phyloP scores from a whole-genome alignment of 768 basidiomycete species.

The Phlegmacium glaucopus region DNA sequence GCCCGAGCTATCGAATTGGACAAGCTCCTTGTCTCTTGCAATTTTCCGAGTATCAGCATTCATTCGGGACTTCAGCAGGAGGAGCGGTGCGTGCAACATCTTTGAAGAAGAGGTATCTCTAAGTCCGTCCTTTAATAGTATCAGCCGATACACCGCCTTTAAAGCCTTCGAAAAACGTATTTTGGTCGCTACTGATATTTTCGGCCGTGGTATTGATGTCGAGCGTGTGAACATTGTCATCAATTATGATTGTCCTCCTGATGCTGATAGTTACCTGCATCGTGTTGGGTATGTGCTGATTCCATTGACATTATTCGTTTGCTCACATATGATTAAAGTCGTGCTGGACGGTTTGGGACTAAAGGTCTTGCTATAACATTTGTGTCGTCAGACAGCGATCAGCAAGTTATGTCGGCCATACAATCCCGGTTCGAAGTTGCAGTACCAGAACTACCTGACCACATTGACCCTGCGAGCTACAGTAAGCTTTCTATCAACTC shows the following conservation, averaged over 20 bases:
- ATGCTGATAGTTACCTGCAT: conserved; percentile 98
- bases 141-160: conserved; percentile 94
- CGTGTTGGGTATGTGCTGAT: conserved; percentile 76
- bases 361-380: conserved; percentile 99
- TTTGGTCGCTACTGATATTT: conserved; percentile 97
- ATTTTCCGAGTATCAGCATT: conserved; percentile 97
- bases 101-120: neutral
- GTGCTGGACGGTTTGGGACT: conserved; percentile 98
- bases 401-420: conserved; percentile 91
- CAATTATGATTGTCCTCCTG: conserved; percentile 97
- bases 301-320: neutral
- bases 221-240: conserved; percentile 99
- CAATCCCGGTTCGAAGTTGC: conserved; percentile 98
- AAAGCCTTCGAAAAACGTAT: conserved; percentile 99
- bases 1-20: conserved; percentile 95
- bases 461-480: conserved; percentile 93
- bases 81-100: conserved; percentile 71
- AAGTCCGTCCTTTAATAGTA: conserved; percentile 43
- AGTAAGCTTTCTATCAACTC: conserved; percentile 52
- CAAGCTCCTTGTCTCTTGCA: conserved; percentile 93
- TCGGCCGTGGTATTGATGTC: conserved; percentile 98
- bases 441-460: conserved; percentile 90
- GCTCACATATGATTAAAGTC: conserved; percentile 39
- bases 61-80: conserved; percentile 94
- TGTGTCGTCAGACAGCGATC: conserved; percentile 87